These are phyloP conservation scores for Aquilaria sinensis DNA, from an alignment of 345 rosid genomes.

Conservation along the genomic window DNA sequence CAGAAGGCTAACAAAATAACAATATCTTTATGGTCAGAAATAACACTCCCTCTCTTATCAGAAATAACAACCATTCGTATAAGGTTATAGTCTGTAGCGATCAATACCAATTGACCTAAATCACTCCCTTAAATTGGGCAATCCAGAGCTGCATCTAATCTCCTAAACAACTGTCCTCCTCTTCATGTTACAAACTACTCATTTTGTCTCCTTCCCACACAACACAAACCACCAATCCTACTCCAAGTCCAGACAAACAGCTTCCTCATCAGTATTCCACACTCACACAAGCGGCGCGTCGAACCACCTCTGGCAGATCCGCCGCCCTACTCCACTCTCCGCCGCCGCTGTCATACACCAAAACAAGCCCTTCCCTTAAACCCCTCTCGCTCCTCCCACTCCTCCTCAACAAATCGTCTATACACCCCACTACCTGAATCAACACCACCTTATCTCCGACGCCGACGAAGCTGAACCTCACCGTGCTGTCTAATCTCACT, in stretches of 20 bases:
- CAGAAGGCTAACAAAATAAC: no score
- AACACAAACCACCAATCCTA: neutral
- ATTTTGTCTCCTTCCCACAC: slow-evolving; percentile 17
- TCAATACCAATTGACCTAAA: no score
- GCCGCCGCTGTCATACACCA: slow-evolving; percentile 45
- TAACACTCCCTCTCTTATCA: no score
- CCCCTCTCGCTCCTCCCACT: slow-evolving; percentile 66
- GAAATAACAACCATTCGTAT: no score
- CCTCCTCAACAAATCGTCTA: slow-evolving; percentile 71
- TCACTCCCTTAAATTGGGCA: no score
- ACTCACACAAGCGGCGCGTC: slow-evolving; percentile 82
- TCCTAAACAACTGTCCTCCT: neutral
- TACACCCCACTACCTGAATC: slow-evolving; percentile 72
- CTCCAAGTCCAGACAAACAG: neutral
- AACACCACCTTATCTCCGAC: slow-evolving; percentile 64
- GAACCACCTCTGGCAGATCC: slow-evolving; percentile 58
- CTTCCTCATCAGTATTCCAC: slow-evolving; percentile 40
- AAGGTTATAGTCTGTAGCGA: no score
- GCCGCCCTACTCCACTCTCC: slow-evolving; percentile 79
- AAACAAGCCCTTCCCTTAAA: slow-evolving; percentile 49
- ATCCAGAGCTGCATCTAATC: no score
- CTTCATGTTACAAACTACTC: slow-evolving; percentile 8
- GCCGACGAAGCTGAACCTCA: slow-evolving; percentile 73
- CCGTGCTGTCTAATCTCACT: slow-evolving; percentile 59
- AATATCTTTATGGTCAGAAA: no score